Conservation (phyloP, 805 yeast species). For the Kregervanrija delftensis region DNA sequence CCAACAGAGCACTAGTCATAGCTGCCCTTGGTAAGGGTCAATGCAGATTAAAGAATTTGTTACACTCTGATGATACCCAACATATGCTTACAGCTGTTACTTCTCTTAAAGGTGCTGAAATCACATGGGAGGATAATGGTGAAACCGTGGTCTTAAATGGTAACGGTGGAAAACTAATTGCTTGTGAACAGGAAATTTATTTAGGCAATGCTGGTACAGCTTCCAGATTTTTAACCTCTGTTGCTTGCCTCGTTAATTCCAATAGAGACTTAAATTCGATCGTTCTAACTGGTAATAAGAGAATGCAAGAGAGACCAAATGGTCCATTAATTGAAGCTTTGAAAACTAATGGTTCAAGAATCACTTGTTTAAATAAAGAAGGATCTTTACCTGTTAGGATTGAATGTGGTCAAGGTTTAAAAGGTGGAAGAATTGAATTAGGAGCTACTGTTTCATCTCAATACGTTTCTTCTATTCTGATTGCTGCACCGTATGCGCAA, state of each 20-base stretch:
- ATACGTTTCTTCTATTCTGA: slow-evolving; percentile 89
- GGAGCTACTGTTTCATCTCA: slow-evolving; percentile 97
- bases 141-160: slow-evolving; percentile 80
- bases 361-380: slow-evolving; percentile 61
- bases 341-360: slow-evolving; percentile 66
- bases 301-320: slow-evolving; percentile 97
- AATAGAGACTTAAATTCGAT: slow-evolving; percentile 37
- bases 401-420: slow-evolving; percentile 59
- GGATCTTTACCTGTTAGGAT: slow-evolving; percentile 87
- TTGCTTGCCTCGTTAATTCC: slow-evolving; percentile 74
- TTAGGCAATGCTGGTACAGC: slow-evolving; percentile 99
- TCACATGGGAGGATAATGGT: slow-evolving; percentile 81
- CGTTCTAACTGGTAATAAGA: slow-evolving; percentile 82
- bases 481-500: slow-evolving; percentile 96
- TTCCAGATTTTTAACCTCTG: slow-evolving; percentile 86
- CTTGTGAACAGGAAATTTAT: slow-evolving; percentile 64
- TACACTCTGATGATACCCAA: slow-evolving; percentile 95
- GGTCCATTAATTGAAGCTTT: slow-evolving; percentile 94
- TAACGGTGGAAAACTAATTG: slow-evolving; percentile 70
- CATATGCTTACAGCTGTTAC: slow-evolving; percentile 88
- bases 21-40: slow-evolving; percentile 89
- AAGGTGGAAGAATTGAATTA: slow-evolving; percentile 88
- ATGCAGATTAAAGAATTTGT: slow-evolving; percentile 73
- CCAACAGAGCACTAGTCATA: slow-evolving; percentile 86
- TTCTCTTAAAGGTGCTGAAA: slow-evolving; percentile 72